phyloP scores from a whole-genome alignment of 345 rosid genomes.

The Mercurialis annua region DNA sequence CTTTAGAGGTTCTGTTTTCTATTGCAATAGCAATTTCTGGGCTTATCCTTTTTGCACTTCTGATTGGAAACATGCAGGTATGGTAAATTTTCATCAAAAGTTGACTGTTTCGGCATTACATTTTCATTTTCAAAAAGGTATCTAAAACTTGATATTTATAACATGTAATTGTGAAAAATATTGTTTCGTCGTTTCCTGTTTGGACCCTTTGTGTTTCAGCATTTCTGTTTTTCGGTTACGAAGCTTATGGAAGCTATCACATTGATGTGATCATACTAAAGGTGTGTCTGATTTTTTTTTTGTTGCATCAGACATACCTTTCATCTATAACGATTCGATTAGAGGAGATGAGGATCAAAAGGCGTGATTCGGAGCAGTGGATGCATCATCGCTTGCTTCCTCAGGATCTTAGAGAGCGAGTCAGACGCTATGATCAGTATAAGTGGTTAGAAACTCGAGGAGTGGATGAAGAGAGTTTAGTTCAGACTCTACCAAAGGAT shows the following conservation, averaged over 20 bases:
- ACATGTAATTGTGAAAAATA: too few relatives aligned
- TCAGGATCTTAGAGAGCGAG: slow-evolving; percentile 56
- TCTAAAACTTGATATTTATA: too few relatives aligned
- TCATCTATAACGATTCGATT: slow-evolving; percentile 73
- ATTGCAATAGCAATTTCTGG: slow-evolving; percentile 66
- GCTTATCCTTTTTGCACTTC: slow-evolving; percentile 73
- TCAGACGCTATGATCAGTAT: slow-evolving; percentile 67
- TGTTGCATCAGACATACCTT: slow-evolving; percentile 68
- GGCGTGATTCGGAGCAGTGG: slow-evolving; percentile 91
- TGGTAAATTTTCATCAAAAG: background rate
- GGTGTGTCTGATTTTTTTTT: too few relatives aligned
- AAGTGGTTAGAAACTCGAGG: slow-evolving; percentile 79
- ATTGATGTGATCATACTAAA: background rate
- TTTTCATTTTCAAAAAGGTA: too few relatives aligned
- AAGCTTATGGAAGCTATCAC: background rate
- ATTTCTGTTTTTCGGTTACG: too few relatives aligned
- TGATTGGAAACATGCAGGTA: slow-evolving; percentile 83
- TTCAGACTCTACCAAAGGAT: slow-evolving; percentile 80
- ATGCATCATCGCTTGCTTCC: slow-evolving; percentile 96
- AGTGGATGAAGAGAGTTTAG: slow-evolving; percentile 67
- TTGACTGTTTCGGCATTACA: too few relatives aligned
- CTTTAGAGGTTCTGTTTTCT: slow-evolving; percentile 74
- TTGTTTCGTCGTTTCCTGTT: too few relatives aligned
- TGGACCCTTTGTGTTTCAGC: too few relatives aligned
- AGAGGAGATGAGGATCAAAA: slow-evolving; percentile 92